These are phyloP conservation scores for Trichophyton verrucosum DNA, from an alignment of 2,329 filamentous ascomycete genomes.

Conservation along the genomic window DNA sequence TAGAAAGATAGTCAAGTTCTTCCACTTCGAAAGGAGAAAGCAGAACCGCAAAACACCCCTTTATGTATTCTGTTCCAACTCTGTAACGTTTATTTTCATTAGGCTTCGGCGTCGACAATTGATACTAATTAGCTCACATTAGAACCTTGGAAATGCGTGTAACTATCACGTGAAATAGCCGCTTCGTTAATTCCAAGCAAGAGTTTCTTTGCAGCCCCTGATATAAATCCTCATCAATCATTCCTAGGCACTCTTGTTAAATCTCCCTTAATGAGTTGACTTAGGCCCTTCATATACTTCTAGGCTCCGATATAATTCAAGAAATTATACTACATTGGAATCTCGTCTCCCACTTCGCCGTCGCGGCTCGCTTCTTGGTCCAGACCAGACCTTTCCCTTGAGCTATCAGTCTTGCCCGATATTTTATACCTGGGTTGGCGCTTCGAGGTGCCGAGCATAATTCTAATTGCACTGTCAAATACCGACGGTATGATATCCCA, in stretches of 20 bases:
- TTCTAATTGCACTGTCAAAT: background rate
- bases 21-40: slow-evolving; percentile 20
- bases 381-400: background rate
- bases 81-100: too few relatives aligned
- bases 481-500: background rate
- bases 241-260: background rate
- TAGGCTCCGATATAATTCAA: background rate
- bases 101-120: background rate
- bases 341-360: background rate
- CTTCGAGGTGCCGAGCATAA: background rate
- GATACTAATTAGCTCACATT: background rate
- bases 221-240: background rate
- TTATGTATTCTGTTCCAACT: too few relatives aligned
- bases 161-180: background rate
- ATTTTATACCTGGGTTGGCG: background rate
- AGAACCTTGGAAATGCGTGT: too few relatives aligned
- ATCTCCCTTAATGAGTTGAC: background rate
- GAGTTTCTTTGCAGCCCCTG: background rate
- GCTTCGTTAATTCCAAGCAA: too few relatives aligned
- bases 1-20: background rate
- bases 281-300: background rate
- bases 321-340: background rate
- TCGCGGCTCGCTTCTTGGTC: background rate
- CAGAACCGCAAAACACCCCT: slow-evolving; percentile 21
- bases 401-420: background rate